Base-by-base conservation (phyloP, 2,329 filamentous ascomycete species). In the Cadophora sp. region DNA sequence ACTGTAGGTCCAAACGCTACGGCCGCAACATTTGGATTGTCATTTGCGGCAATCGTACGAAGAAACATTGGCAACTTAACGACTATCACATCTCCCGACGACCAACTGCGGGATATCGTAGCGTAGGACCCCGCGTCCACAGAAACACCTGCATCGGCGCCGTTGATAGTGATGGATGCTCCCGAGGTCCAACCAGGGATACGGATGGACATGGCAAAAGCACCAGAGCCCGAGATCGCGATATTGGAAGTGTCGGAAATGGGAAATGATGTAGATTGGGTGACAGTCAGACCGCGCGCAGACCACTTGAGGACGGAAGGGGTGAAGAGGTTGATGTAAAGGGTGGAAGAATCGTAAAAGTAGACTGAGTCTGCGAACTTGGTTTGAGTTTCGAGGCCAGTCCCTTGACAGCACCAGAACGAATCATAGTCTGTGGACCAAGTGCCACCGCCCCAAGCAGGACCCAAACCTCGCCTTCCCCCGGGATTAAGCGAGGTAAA, bases 361-460 rank as follows among this genome's bases (percentile, higher is more conserved):
- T 59, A 59, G 20, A 59, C 45, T 3, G 39, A 41, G 39, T 59
- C 58, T 9, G 45, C 45, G 8, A 59, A n/a, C 39, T 59, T 59
- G 14, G 58, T 59, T 16, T 59, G 45, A 11, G 41, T 41, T 39
- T 59, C 58, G 30, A 59, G 11, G 4, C 58, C 58, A 24, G 58
- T 59, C 11, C 58, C 58, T 59, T 59, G 58, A 59, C 58, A 59
- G 20, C 58, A 59, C 58, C 58, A 59, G 39, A 59, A 59, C 16
- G 58, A 47, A 20, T 47, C 24, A n/a, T 59, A 59, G 22, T 59
- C 58, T 27, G 58, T 59, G 58, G 36, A 47, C 22, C 45, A 59
- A 18, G 39, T 45, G 24, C 45, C 58, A 27, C 39, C 39, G 45
- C 58, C 45, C 58, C 58, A 59, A 5, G 39, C 58, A 13, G 58